These are phyloP conservation scores for Pseudonitzschia multiseries DNA, from an alignment of 108 stramenopile genomes.

Conservation along the genomic window DNA sequence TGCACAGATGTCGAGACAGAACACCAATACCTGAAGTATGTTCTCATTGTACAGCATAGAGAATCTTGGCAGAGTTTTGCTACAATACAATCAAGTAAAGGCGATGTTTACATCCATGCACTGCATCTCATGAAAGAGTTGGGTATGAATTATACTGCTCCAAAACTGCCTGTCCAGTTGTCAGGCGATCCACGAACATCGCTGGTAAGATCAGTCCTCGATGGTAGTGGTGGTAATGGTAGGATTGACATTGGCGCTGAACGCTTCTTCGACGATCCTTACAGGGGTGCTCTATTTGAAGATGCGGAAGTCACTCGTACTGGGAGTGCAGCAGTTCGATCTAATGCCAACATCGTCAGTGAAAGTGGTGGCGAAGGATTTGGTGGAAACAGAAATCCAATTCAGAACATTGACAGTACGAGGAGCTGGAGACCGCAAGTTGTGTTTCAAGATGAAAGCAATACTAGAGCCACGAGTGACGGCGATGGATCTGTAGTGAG, in stretches of 20 bases:
- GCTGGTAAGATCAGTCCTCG: neutral
- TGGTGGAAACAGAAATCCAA: neutral
- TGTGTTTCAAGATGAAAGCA: neutral
- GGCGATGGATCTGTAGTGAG: neutral
- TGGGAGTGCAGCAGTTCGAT: neutral
- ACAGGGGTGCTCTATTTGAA: neutral
- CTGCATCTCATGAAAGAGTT: conserved; percentile 67
- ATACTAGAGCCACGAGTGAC: neutral
- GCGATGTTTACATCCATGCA: conserved; percentile 56
- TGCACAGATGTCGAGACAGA: conserved; percentile 62
- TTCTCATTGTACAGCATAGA: conserved; percentile 34
- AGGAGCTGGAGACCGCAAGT: neutral
- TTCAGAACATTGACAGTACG: neutral
- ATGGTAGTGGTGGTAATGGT: neutral
- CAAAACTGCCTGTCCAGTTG: conserved; percentile 12
- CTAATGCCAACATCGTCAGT: neutral
- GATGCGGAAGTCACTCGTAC: neutral
- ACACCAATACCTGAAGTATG: conserved; percentile 68
- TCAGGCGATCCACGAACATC: neutral
- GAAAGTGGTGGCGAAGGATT: neutral
- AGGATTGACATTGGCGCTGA: neutral
- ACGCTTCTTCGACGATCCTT: neutral
- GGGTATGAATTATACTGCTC: conserved; percentile 58
- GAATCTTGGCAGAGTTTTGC: conserved; percentile 47
- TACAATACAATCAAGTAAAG: conserved; percentile 59